Percentiles rank a stretch among this genome's conserved stretches.
Conservation (phyloP, 352 stramenopile genomes). For the Phytophthora ohioensis region DNA sequence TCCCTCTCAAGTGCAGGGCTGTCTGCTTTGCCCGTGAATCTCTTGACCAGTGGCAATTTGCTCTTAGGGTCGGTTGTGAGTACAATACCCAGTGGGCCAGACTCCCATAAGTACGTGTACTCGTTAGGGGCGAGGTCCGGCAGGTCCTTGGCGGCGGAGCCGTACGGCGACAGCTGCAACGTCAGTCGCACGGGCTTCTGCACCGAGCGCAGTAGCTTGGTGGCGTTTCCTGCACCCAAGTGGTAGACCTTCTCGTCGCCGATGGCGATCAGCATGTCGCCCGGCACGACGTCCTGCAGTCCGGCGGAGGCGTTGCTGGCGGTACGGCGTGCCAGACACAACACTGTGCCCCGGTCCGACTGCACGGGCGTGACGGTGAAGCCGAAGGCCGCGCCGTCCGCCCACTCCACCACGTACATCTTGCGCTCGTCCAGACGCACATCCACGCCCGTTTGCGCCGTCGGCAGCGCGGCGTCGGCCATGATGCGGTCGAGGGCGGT, state of each 20-base stretch:
- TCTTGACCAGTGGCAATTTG: slow-evolving; percentile 83
- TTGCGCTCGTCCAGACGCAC: slow-evolving; percentile 74
- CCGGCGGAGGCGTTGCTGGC: slow-evolving; percentile 51
- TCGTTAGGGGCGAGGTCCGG: slow-evolving; percentile 74
- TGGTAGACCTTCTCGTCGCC: slow-evolving; percentile 83
- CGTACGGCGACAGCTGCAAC: slow-evolving; percentile 74
- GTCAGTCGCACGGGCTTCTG: slow-evolving; percentile 75
- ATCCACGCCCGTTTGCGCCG: slow-evolving; percentile 41
- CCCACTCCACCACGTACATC: slow-evolving; percentile 83
- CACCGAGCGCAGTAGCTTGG: slow-evolving; percentile 70
- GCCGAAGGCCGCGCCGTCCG: slow-evolving; percentile 63
- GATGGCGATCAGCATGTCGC: slow-evolving; percentile 81
- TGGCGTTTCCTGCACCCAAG: slow-evolving; percentile 66
- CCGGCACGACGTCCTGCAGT: slow-evolving; percentile 74
- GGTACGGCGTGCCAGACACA: slow-evolving; percentile 68
- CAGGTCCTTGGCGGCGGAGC: slow-evolving; percentile 53
- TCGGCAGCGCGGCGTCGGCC: slow-evolving; percentile 38
- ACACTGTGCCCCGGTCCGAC: slow-evolving; percentile 70
- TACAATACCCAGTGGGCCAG: slow-evolving; percentile 75
- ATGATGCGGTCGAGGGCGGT: slow-evolving; percentile 12
- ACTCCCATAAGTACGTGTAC: slow-evolving; percentile 84
- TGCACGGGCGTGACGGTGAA: slow-evolving; percentile 79
- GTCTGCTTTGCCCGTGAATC: slow-evolving; percentile 72
- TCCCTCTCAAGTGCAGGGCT: slow-evolving; percentile 54
- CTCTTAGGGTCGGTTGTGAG: slow-evolving; percentile 69